Evolutionary conservation across 495 filamentous ascomycete species (phyloP).

Genomic region (Neurospora pannonica): DNA sequence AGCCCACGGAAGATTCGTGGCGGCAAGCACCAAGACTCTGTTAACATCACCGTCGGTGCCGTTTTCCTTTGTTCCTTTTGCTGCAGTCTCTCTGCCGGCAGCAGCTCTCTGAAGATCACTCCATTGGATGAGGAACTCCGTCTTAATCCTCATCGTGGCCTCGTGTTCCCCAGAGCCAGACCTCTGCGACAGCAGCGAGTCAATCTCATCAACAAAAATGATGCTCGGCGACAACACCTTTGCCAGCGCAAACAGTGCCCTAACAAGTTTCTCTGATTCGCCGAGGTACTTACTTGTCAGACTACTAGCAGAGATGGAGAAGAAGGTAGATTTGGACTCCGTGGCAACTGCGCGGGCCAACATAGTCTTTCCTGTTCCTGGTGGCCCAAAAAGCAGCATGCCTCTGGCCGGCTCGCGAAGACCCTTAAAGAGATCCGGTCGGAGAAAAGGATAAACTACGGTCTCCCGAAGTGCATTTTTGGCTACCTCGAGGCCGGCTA

Average conservation of each 20-base stretch:
- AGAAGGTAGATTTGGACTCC: conserved; percentile 91
- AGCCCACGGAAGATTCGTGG: conserved; percentile 95
- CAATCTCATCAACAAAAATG: conserved; percentile 99
- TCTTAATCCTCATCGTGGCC: conserved; percentile 89
- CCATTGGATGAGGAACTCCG: conserved; percentile 97
- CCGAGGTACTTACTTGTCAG: conserved; percentile 95
- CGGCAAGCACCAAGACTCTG: conserved; percentile 85
- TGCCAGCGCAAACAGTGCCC: conserved; percentile 82
- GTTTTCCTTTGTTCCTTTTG: conserved; percentile 52
- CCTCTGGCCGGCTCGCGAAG: conserved; percentile 88
- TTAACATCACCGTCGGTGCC: conserved; percentile 61
- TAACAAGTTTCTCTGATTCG: conserved; percentile 92
- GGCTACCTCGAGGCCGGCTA: conserved; percentile 82
- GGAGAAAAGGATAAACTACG: conserved; percentile 94
- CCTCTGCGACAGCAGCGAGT: conserved; percentile 81
- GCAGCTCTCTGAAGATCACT: conserved; percentile 86
- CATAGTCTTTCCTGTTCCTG: conserved; percentile 98
- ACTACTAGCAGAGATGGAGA: conserved; percentile 89
- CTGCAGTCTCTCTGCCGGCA: conserved; percentile 63
- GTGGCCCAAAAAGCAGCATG: conserved; percentile 94
- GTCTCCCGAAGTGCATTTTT: conserved; percentile 92
- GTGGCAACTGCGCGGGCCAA: conserved; percentile 91
- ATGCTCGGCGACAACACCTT: conserved; percentile 89
- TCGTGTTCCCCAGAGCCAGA: conserved; percentile 83
- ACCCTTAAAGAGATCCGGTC: conserved; percentile 92